Percentiles rank a stretch among this genome's conserved stretches.
Conservation (phyloP, 805 yeast genomes). For the Millerozyma acaciae region DNA sequence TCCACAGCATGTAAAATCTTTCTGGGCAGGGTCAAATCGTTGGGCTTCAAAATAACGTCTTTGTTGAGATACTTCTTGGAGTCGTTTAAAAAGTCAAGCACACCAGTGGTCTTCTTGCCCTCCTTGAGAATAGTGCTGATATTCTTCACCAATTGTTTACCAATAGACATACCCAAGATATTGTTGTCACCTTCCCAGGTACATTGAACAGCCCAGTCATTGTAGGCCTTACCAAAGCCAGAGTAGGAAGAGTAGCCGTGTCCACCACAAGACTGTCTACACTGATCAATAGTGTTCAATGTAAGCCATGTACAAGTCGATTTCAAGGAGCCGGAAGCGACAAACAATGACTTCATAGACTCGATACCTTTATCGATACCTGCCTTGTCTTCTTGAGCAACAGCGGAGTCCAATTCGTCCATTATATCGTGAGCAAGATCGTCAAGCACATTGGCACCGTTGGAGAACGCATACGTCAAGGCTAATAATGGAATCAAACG, state of each 20-base stretch:
- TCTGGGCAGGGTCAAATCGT: conserved; percentile 19
- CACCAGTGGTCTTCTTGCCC: conserved; percentile 43
- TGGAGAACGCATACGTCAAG: conserved; percentile 65
- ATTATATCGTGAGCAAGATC: conserved; percentile 48
- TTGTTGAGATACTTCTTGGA: conserved; percentile 23
- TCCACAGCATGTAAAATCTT: conserved; percentile 26
- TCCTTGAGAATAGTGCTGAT: conserved; percentile 33
- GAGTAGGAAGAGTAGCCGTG: conserved; percentile 91
- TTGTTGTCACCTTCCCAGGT: conserved; percentile 98
- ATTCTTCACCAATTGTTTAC: conserved; percentile 64
- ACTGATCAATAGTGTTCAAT: conserved; percentile 72
- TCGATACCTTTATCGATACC: conserved; percentile 45
- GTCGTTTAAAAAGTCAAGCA: conserved; percentile 40
- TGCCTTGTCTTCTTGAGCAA: conserved; percentile 44
- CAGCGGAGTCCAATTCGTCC: conserved; percentile 50
- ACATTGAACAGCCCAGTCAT: conserved; percentile 91
- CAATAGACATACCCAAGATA: conserved; percentile 75
- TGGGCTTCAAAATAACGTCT: conserved; percentile 7
- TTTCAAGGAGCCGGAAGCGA: conserved; percentile 78
- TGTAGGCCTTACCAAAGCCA: conserved; percentile 81
- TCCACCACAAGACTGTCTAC: conserved; percentile 91
- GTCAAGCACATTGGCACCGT: conserved; percentile 61
- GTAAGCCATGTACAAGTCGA: conserved; percentile 85
- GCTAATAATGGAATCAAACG: conserved; percentile 78
- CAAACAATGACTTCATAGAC: conserved; percentile 70